Evolutionary conservation across 2,329 filamentous ascomycete species (phyloP).

Genomic region (Chrysosporium queenslandicum): DNA sequence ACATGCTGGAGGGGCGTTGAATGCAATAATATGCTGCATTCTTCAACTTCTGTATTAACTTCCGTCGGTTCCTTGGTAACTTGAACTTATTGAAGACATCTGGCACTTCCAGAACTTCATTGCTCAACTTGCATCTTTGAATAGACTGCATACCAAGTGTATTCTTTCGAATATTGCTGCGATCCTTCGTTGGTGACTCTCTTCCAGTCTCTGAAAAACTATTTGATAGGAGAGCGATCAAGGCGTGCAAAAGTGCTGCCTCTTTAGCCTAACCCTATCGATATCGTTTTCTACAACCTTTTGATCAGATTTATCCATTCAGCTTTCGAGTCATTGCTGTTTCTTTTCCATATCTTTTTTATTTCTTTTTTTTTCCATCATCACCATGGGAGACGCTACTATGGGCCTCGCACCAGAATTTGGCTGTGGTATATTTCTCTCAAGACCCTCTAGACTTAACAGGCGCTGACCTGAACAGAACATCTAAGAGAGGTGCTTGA

Average conservation of each 20-base stretch:
- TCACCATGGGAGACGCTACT: constrained; percentile 1
- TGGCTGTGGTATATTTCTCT: constrained; percentile 32
- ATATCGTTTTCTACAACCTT: not conserved
- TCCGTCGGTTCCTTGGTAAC: not conserved
- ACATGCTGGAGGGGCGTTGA: not conserved
- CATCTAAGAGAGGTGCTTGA: constrained; percentile 30
- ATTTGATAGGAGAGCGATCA: not conserved
- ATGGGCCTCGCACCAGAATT: constrained; percentile 26
- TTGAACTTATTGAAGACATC: not conserved
- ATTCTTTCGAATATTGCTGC: not conserved
- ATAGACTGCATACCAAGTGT: not conserved
- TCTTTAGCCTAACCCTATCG: not conserved
- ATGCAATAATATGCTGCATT: not conserved
- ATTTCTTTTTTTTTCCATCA: not conserved
- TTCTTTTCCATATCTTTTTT: no score
- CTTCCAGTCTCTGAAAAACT: not conserved
- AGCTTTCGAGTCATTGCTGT: no score
- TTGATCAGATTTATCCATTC: not conserved
- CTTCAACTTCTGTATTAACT: not conserved
- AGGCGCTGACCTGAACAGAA: constrained; percentile 22
- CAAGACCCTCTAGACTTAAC: not conserved
- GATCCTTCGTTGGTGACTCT: not conserved
- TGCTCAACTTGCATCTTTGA: no score
- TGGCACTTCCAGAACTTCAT: not conserved
- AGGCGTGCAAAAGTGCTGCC: not conserved